Evolutionary conservation across 2,329 filamentous ascomycete genomes (phyloP).

Genomic region (Calonectria hawksworthii): DNA sequence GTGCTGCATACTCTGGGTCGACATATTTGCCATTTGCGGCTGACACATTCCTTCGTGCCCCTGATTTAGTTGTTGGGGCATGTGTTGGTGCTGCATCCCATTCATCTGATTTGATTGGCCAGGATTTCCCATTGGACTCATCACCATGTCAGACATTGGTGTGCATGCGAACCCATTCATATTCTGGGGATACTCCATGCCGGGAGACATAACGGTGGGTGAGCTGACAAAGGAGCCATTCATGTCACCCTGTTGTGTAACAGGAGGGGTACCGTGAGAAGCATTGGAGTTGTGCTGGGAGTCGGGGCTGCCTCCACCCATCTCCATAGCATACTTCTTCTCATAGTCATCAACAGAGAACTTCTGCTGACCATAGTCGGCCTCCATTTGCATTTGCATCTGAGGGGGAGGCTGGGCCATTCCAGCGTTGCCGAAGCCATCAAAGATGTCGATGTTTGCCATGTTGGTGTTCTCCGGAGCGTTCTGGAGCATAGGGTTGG

Average conservation of each 20-base stretch:
- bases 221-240: constrained; percentile 67
- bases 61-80: constrained; percentile 50
- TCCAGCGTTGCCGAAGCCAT: constrained; percentile 74
- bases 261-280: constrained; percentile 47
- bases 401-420: constrained; percentile 67
- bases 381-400: constrained; percentile 60
- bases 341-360: constrained; percentile 60
- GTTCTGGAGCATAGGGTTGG: constrained; percentile 72
- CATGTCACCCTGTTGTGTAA: constrained; percentile 53
- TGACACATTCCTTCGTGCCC: constrained; percentile 49
- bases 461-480: constrained; percentile 69
- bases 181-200: constrained; percentile 62
- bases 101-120: constrained; percentile 39
- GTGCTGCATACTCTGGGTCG: constrained; percentile 44
- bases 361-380: constrained; percentile 63
- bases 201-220: constrained; percentile 67
- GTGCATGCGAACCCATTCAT: constrained; percentile 60
- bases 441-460: constrained; percentile 73
- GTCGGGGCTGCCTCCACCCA: constrained; percentile 53
- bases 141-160: constrained; percentile 67
- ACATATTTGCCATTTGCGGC: constrained; percentile 46
- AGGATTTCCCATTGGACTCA: constrained; percentile 60
- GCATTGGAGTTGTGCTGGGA: constrained; percentile 49
- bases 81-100: constrained; percentile 42
- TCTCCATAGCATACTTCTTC: constrained; percentile 54